Base-by-base conservation (phyloP, 345 rosid genomes). In the Zanthoxylum bungeanum region DNA sequence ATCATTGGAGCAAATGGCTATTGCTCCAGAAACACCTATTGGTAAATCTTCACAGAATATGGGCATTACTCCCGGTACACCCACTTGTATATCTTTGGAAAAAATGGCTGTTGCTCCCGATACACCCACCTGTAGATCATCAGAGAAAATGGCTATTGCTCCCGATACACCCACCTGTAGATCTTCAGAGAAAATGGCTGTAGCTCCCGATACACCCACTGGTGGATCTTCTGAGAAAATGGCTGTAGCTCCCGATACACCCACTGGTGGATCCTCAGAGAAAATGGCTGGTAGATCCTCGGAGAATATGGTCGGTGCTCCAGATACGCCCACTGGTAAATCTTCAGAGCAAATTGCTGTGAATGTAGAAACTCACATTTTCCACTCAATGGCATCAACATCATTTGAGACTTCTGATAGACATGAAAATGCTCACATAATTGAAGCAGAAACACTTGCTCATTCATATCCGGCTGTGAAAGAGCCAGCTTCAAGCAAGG, bases 341-440 rank as follows among this genome's bases (percentile, higher is more conserved):
- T 65, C 57, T 28, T 46, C 27, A 31, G 84, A 78, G 55, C 78
- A 74, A 78, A 70, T 64, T 33, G 79, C 79, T 74, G 80, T 91
- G 61, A 93, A 94, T 66, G 93, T 95, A 30, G 88, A 83, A 64
- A 92, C 95, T 28, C 98, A 97, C 0, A 75, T 79, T 71, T 81
- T 39, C 70, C 72, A 56, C 27, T 76, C 85, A 51, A 68, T 72
- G 55, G 74, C 82, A 17, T 42, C 44, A 75, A 85, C 89, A 57
- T 73, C 77, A 36, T 85, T 73, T 57, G 75, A 76, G 69, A 82
- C 82, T 72, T 85, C 71, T 34, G 85, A 69, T 68, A 70, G 82
- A 70, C 78, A 70, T 75, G 82, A 50, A 61, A 68, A 59, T 46
- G 50, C 69, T 53, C 50, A 37, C 33, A 58, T 71, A 7, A 82